Conservation (phyloP, 805 yeast species). For the Candida orba region DNA sequence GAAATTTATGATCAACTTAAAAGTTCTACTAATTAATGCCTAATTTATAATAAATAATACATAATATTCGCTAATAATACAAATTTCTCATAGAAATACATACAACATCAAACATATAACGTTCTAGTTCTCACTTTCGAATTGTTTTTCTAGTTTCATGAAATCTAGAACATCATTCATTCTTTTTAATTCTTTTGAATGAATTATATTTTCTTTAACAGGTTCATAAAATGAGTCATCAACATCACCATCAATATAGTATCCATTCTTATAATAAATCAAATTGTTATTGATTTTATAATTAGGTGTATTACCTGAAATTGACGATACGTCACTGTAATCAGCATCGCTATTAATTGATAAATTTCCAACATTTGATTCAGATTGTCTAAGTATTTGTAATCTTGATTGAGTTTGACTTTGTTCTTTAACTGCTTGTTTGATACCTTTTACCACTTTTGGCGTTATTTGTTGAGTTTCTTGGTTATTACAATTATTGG, state of each 20-base stretch:
- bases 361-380: conserved; percentile 6
- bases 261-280: conserved; percentile 22
- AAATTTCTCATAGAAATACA: no score
- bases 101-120: no score
- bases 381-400: conserved; percentile 13
- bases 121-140: conserved; percentile 3
- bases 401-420: conserved; percentile 20
- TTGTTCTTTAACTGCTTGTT: conserved; percentile 20
- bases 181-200: conserved; percentile 17
- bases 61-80: neutral
- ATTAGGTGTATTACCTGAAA: conserved; percentile 22
- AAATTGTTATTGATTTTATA: conserved; percentile 18
- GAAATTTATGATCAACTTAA: neutral
- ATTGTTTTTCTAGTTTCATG: conserved; percentile 17
- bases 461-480: conserved; percentile 12
- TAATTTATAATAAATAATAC: neutral
- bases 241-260: conserved; percentile 14
- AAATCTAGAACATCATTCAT: conserved; percentile 17
- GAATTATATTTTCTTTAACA: conserved; percentile 16
- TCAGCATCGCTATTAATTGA: conserved; percentile 17
- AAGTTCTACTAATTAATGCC: neutral
- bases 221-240: conserved; percentile 20
- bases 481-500: neutral
- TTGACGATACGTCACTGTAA: conserved; percentile 22
- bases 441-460: conserved; percentile 20